Conservation (phyloP, 2,329 filamentous ascomycete species). For the Colletotrichum sp. region DNA sequence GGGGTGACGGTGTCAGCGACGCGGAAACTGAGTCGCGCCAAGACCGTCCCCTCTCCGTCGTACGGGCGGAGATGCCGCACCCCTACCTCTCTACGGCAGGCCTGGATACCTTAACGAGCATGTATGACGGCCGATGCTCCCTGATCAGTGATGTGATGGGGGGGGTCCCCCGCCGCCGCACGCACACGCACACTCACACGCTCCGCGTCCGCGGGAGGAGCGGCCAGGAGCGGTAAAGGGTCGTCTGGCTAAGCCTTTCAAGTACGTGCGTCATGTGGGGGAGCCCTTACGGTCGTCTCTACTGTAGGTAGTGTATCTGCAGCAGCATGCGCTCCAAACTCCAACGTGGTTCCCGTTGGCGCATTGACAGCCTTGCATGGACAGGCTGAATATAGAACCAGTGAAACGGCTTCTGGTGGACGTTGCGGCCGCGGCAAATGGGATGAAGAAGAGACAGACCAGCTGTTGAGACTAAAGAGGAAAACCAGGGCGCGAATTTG, state of each 20-base stretch:
- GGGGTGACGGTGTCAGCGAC: background rate
- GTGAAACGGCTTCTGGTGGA: background rate
- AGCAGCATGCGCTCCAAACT: background rate
- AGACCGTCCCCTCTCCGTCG: slow-evolving; percentile 7
- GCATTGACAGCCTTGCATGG: background rate
- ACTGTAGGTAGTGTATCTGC: background rate
- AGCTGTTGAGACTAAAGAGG: background rate
- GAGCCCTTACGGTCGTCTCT: background rate
- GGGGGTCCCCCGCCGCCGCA: background rate
- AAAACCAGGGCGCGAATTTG: background rate
- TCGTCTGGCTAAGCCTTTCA: background rate
- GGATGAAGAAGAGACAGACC: background rate
- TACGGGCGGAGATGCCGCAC: background rate
- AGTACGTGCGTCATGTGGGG: slow-evolving; percentile 1
- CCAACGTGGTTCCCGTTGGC: background rate
- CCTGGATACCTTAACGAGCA: background rate
- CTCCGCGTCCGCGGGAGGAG: background rate
- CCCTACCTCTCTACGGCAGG: background rate
- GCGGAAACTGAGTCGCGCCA: slow-evolving; percentile 12
- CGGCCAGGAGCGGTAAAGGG: background rate
- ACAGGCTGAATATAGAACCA: background rate
- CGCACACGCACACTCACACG: background rate
- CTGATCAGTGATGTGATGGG: background rate
- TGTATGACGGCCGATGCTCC: background rate
- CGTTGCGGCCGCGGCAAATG: background rate